Evolutionary conservation across 2,329 filamentous ascomycete genomes (phyloP).

Genomic region (Venturia asperata): DNA sequence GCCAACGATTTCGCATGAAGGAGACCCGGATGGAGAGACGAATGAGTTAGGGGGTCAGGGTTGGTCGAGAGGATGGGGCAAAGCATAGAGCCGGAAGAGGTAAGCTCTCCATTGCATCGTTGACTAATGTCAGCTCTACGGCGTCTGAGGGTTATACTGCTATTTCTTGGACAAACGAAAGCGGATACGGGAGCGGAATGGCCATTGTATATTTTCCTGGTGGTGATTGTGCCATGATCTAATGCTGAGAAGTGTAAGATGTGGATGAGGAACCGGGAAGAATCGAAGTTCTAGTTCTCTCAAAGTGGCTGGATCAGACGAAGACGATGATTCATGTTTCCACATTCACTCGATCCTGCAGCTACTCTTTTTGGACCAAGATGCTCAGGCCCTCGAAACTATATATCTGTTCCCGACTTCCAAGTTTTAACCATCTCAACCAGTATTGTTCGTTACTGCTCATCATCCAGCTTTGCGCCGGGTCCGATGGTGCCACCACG

Average conservation of each 20-base stretch:
- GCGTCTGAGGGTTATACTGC: not conserved
- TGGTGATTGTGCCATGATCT: not conserved
- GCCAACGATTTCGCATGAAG: constrained; percentile 60
- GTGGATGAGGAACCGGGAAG: not conserved
- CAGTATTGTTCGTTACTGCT: not conserved
- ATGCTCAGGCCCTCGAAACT: too few species aligned
- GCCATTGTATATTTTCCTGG: constrained; percentile 6
- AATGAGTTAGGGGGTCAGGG: not conserved
- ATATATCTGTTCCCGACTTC: not conserved
- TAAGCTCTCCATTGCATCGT: constrained; percentile 4
- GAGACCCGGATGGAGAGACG: too few species aligned
- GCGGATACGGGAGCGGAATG: not conserved
- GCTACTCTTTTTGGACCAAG: too few species aligned
- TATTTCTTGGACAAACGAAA: constrained; percentile 1
- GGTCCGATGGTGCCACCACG: too few species aligned
- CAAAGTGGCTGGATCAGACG: not conserved
- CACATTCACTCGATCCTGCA: too few species aligned
- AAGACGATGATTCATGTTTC: not conserved
- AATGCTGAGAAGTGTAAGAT: constrained; percentile 5
- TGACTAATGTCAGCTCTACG: not conserved
- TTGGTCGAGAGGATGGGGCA: not conserved
- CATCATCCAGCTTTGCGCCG: not conserved
- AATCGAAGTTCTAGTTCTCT: not conserved
- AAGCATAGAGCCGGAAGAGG: not conserved
- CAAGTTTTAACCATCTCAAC: not conserved